Percentiles rank a stretch among this genome's conserved stretches.
These are phyloP conservation scores for Monosporascus sp. DNA, from an alignment of 2,329 filamentous ascomycete genomes.

Conservation along the genomic window DNA sequence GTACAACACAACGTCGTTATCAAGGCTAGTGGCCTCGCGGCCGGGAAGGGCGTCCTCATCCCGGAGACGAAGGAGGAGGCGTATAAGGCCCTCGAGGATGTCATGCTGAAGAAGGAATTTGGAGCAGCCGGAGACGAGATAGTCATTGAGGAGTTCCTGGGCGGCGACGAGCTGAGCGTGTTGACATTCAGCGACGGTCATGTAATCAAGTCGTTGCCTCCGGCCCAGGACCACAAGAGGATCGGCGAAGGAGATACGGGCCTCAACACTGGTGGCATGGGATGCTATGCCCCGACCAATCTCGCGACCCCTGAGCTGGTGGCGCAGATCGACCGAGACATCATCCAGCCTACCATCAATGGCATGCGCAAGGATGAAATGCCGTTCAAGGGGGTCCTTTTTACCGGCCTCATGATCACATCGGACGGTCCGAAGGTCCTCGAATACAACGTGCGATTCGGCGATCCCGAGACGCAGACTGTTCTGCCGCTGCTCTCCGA, in stretches of 20 bases:
- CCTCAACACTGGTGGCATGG: slow-evolving; percentile 96
- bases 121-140: slow-evolving; percentile 83
- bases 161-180: slow-evolving; percentile 88
- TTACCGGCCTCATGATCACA: slow-evolving; percentile 82
- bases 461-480: slow-evolving; percentile 74
- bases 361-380: slow-evolving; percentile 80
- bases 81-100: slow-evolving; percentile 73
- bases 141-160: slow-evolving; percentile 90
- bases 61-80: slow-evolving; percentile 79
- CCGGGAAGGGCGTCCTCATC: slow-evolving; percentile 93
- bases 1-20: slow-evolving; percentile 76
- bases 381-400: slow-evolving; percentile 70
- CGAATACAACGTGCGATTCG: slow-evolving; percentile 78
- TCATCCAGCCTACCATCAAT: slow-evolving; percentile 84
- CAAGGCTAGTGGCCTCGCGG: slow-evolving; percentile 88
- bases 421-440: slow-evolving; percentile 64
- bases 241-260: slow-evolving; percentile 87
- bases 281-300: slow-evolving; percentile 88
- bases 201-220: slow-evolving; percentile 75
- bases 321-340: slow-evolving; percentile 70
- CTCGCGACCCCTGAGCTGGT: slow-evolving; percentile 73
- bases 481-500: slow-evolving; percentile 72
- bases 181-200: slow-evolving; percentile 89
- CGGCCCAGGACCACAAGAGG: slow-evolving; percentile 95
- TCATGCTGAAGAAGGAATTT: slow-evolving; percentile 87